These are phyloP conservation scores for Coccomyxa sp. DNA, from an alignment of 139 green algal genomes.

Conservation along the genomic window DNA sequence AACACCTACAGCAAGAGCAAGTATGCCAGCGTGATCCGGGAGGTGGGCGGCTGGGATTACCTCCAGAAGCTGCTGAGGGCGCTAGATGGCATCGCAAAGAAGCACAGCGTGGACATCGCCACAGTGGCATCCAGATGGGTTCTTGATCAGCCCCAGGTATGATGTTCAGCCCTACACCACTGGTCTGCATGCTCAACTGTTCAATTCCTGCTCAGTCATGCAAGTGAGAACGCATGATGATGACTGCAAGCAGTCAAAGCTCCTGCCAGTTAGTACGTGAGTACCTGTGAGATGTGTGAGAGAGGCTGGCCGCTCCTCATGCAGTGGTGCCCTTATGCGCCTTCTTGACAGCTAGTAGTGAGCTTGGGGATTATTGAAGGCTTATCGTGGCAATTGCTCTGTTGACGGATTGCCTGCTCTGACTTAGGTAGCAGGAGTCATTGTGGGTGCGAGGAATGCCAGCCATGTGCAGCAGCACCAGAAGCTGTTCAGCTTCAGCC, in stretches of 20 bases:
- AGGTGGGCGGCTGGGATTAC: constrained; percentile 72
- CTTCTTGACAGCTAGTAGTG: too few relatives aligned
- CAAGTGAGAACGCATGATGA: neutral
- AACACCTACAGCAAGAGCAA: constrained; percentile 66
- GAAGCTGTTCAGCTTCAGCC: constrained; percentile 55
- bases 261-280: neutral
- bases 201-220: neutral
- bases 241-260: neutral
- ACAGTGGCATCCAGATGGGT: constrained; percentile 81
- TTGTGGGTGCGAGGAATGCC: constrained; percentile 76
- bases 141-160: constrained; percentile 55
- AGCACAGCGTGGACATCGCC: constrained; percentile 61
- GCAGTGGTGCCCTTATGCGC: too few relatives aligned
- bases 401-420: too few relatives aligned
- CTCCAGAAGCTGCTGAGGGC: constrained; percentile 40
- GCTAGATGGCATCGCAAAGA: constrained; percentile 35
- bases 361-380: too few relatives aligned
- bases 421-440: constrained; percentile 41
- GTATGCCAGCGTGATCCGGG: constrained; percentile 64
- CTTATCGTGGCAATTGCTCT: too few relatives aligned
- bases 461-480: constrained; percentile 57
- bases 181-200: neutral
- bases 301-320: too few relatives aligned
- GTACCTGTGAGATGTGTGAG: neutral
- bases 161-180: neutral